Percentiles rank a stretch among this genome's conserved stretches.
Conservation (phyloP, 2,329 filamentous ascomycete genomes). For the Aspergillus ibericus region DNA sequence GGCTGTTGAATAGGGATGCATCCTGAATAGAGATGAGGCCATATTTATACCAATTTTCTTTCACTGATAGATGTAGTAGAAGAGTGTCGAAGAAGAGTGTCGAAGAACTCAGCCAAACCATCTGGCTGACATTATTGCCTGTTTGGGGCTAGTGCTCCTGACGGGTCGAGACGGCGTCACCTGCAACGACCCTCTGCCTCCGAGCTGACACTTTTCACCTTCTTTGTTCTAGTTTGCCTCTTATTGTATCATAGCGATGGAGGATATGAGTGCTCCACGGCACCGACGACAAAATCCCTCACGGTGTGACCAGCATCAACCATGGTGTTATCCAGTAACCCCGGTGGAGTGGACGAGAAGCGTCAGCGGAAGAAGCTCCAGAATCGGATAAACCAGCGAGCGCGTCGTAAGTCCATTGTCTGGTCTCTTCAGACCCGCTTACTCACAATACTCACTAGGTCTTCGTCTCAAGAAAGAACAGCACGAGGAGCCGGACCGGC, state of each 20-base stretch:
- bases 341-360: background rate
- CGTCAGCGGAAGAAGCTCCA: constrained; percentile 13
- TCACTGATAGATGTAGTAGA: background rate
- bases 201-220: background rate
- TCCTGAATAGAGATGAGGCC: background rate
- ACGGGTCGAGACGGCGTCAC: background rate
- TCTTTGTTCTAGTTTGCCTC: background rate
- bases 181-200: background rate
- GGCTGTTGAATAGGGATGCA: background rate
- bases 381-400: constrained; percentile 19
- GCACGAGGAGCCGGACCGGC: background rate
- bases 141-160: background rate
- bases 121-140: background rate
- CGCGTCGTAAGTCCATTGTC: constrained; percentile 11
- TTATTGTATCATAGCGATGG: background rate
- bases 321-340: background rate
- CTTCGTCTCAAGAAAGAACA: constrained; percentile 1
- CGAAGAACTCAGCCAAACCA: too few relatives aligned
- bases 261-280: background rate
- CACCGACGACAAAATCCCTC: background rate
- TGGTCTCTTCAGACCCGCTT: background rate
- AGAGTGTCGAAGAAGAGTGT: background rate
- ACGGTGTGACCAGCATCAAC: background rate
- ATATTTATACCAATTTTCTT: background rate
- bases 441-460: background rate